Conservation (phyloP, 768 basidiomycete species). For the Suillus clintonianus region DNA sequence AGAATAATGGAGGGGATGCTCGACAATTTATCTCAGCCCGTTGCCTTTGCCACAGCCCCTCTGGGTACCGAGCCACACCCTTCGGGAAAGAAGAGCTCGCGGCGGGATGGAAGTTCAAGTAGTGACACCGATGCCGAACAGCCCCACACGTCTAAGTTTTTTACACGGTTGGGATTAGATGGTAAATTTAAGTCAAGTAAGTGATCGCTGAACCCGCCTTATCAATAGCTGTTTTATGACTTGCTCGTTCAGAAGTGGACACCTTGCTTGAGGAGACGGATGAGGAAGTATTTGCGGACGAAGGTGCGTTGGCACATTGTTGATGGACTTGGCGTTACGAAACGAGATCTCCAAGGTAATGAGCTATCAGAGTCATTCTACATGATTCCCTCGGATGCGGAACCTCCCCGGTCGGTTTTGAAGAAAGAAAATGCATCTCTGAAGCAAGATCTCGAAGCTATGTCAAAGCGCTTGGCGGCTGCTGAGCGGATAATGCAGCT, state of each 20-base stretch:
- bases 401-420: conserved; percentile 48
- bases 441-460: conserved; percentile 57
- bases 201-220: not conserved
- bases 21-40: conserved; percentile 78
- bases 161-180: conserved; percentile 41
- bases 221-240: not conserved
- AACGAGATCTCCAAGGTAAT: conserved; percentile 43
- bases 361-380: conserved; percentile 82
- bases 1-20: conserved; percentile 84
- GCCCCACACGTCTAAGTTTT: conserved; percentile 57
- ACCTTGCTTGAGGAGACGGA: conserved; percentile 49
- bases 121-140: conserved; percentile 74
- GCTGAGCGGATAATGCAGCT: conserved; percentile 66
- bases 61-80: conserved; percentile 46
- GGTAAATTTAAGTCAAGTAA: conserved; percentile 22
- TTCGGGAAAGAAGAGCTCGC: conserved; percentile 26
- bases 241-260: conserved; percentile 17
- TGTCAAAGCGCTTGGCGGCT: conserved; percentile 58
- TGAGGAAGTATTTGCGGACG: conserved; percentile 61
- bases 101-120: conserved; percentile 54
- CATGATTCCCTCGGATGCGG: conserved; percentile 65
- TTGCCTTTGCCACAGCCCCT: conserved; percentile 82
- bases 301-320: conserved; percentile 45
- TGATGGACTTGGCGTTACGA: not conserved
- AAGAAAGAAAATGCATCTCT: conserved; percentile 69